Base-by-base conservation (phyloP, 2,329 filamentous ascomycete genomes). In the Cercospora brassicicola region DNA sequence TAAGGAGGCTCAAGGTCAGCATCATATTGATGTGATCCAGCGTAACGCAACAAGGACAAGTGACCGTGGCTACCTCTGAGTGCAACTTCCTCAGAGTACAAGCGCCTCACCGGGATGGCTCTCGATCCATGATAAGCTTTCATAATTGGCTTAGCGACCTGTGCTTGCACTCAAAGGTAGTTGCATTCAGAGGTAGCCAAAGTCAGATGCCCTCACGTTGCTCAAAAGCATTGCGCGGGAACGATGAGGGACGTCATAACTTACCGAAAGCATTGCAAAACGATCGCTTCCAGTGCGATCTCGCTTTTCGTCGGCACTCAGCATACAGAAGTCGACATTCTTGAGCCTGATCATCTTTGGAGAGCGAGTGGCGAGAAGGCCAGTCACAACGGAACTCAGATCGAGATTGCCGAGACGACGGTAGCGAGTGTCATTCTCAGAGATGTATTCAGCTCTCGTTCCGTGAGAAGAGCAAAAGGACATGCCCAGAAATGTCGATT, bases 291-390 rank as follows among this genome's bases (percentile, higher is more conserved):
- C 48, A 13, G 6, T 53, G 57, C 57, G 48, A 33, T 48, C 61
- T 33, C n/a, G 36, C n/a, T 56, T 51, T 18, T 10, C 20, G 8
- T n/a, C 53, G 31, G 66, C 53, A 48, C 66, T 33, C 36, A 53
- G 31, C 56, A 65, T 62, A 11, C 62, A 68, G 56, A 68, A 68
- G 48, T 68, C 66, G 28, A 68, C 26, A 30, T 68, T 62, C 20
- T 51, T 59, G 10, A 68, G 26, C 33, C 42, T 61, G 31, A 68
- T 62, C 45, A 31, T 26, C 7, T 31, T 57, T n/a, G 62, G 36
- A 8, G 48, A 36, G 18, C 51, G 51, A 10, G 59, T 59, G 2
- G 62, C 33, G 31, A 68, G 57, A 28, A 68, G 30, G 13, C 36
- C 31, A 4, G 51, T 31, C 3, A 68, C 59, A 23, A 59, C 10